Evolutionary conservation across 176 grass and related monocot species (phyloP).

Genomic region (Chloris gayana): DNA sequence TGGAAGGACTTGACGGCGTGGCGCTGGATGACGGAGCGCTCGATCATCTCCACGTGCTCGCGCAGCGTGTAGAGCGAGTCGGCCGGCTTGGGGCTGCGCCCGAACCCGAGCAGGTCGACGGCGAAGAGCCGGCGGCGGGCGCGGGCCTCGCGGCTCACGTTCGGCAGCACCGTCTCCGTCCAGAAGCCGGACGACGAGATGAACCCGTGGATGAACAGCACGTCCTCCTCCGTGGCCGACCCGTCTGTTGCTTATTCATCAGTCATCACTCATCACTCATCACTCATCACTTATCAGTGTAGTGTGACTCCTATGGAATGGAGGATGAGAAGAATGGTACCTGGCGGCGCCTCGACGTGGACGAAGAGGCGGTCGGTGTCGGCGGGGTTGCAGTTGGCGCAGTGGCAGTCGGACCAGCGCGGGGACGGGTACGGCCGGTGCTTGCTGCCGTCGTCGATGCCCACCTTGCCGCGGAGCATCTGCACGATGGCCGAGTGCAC

Average conservation of each 20-base stretch:
- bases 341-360: conserved; percentile 65
- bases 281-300: too few species aligned
- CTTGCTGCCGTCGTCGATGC: conserved; percentile 28
- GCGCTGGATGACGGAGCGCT: conserved; percentile 61
- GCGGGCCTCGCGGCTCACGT: conserved; percentile 51
- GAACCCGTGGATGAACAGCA: conserved; percentile 83
- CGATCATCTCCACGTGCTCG: conserved; percentile 76
- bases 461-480: conserved; percentile 71
- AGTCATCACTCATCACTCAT: too few species aligned
- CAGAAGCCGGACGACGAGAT: conserved; percentile 78
- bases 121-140: conserved; percentile 57
- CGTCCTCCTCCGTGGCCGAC: conserved; percentile 46
- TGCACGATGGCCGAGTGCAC: conserved; percentile 85
- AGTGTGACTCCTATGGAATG: too few species aligned
- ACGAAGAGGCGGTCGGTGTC: conserved; percentile 79
- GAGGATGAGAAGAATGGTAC: too few species aligned
- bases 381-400: conserved; percentile 78
- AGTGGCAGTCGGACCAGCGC: conserved; percentile 96
- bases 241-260: too few species aligned
- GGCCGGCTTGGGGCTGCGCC: conserved; percentile 70
- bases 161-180: conserved; percentile 75
- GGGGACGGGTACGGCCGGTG: conserved; percentile 51
- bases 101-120: conserved; percentile 78
- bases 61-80: conserved; percentile 77
- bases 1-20: conserved; percentile 62